Base-by-base conservation (phyloP, 2,329 filamentous ascomycete species). In the Aspergillus thermomutatus region DNA sequence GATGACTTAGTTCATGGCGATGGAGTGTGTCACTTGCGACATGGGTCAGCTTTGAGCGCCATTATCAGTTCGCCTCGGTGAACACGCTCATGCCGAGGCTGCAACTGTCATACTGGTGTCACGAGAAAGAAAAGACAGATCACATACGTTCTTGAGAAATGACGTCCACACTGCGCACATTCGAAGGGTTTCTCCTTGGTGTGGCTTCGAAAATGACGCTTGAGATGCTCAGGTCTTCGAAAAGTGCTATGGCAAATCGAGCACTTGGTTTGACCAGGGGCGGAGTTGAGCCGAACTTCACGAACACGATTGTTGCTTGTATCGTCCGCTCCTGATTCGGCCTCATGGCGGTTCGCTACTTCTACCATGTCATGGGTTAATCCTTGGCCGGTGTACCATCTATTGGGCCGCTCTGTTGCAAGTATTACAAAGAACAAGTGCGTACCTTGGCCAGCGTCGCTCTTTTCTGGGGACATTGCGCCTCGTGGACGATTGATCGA, bases 71-170 rank as follows among this genome's bases (percentile, higher is more conserved):
- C 10, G 8, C 9, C 23, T 14, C 46, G 7, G 34, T 7, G 11
- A 23, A 25, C 31, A 37, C 5, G 17, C 2, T 40, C 19, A 47
- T 53, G 17, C 8, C 9, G 11, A 40, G 46, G n/a, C 11, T 19
- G 17, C n/a, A 31, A 9, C 19, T 21, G 17, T n/a, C 28, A 27
- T 28, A 37, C 37, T 37, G 11, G 19, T n/a, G 4, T 10, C 48
- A 47, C 9, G 49, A 52, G n/a, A 46, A 21, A 45, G 43, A 25
- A 40, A 47, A 17, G 17, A 46, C 26, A 45, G 23, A 41, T 49
- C 7, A 51, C 69, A 53, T 74, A 74, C 72, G 72, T 77, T 64
- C 75, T 67, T 10, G 73, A 75, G 58, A 77, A 77, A 49, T 72
- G 67, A 23, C 75, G 75, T n/a, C 71, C 71, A 61, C 75, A 77